Percentiles rank a stretch among this genome's conserved stretches.
These are phyloP conservation scores for Abelmoschus esculentus DNA, from an alignment of 345 rosid species.

Conservation along the genomic window DNA sequence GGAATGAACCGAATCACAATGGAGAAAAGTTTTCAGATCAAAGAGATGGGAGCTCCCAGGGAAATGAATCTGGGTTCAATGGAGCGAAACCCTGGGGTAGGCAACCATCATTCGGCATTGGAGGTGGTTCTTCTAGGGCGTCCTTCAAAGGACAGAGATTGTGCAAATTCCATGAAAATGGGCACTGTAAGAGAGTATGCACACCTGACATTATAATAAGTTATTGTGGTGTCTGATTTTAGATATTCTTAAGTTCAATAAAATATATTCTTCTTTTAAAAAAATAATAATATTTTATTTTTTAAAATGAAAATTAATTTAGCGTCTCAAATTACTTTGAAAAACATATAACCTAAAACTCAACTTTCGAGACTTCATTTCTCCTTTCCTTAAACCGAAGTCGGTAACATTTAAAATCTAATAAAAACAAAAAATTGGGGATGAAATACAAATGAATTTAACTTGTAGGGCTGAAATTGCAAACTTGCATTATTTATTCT, in stretches of 20 bases:
- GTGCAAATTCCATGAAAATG: constrained; percentile 50
- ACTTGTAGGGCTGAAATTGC: neutral
- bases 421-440: no score
- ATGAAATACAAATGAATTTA: no score
- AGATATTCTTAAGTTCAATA: no score
- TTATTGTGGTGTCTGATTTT: neutral
- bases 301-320: no score
- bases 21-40: constrained; percentile 44
- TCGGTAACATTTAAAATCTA: no score
- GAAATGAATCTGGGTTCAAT: constrained; percentile 48
- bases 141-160: constrained; percentile 51
- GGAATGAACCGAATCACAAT: constrained; percentile 41
- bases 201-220: no score
- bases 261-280: no score
- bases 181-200: constrained; percentile 65
- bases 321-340: no score
- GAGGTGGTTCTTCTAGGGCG: constrained; percentile 34
- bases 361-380: no score
- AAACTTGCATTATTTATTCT: neutral
- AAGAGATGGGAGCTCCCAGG: constrained; percentile 35
- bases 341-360: no score
- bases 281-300: no score
- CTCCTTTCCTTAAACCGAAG: no score
- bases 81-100: constrained; percentile 49
- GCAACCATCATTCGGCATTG: constrained; percentile 42